A percentile compares a stretch with the other conserved stretches of the same genome.
These are phyloP conservation scores for Babjeviella inositovora DNA, from an alignment of 805 yeast species.

Conservation along the genomic window DNA sequence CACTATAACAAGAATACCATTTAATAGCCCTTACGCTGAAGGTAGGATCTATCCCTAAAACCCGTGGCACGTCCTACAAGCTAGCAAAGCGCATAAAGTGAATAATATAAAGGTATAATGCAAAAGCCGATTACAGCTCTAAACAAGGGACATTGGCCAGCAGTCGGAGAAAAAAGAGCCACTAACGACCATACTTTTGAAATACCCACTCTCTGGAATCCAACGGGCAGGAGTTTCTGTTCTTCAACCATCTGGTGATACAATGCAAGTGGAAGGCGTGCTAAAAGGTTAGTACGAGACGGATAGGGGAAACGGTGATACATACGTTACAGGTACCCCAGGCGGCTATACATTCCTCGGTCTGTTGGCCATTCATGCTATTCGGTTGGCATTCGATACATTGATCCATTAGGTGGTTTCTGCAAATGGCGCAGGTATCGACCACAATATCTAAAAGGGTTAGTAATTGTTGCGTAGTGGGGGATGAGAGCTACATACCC, in stretches of 20 bases:
- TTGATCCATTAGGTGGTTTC: conserved; percentile 96
- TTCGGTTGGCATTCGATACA: conserved; percentile 94
- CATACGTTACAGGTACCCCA: conserved; percentile 79
- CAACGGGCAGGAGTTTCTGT: conserved; percentile 92
- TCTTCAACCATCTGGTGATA: conserved; percentile 86
- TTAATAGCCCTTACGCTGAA: too few relatives aligned
- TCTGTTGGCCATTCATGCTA: conserved; percentile 35
- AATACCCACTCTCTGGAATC: conserved; percentile 82
- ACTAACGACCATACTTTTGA: conserved; percentile 60
- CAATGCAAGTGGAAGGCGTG: conserved; percentile 99
- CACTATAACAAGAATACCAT: too few relatives aligned
- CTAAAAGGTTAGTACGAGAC: conserved; percentile 3
- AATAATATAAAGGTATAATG: too few relatives aligned
- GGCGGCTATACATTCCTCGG: conserved; percentile 81
- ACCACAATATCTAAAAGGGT: conserved; percentile 46
- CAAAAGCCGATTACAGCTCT: too few relatives aligned
- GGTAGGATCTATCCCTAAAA: too few relatives aligned
- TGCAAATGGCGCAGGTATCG: conserved; percentile 95
- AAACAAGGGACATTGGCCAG: too few relatives aligned
- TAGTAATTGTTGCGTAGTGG: conserved; percentile 6
- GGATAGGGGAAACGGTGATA: background rate
- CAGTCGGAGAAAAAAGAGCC: conserved; percentile 1
- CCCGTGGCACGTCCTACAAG: too few relatives aligned
- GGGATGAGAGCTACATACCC: conserved; percentile 30
- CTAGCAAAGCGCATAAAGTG: too few relatives aligned